phyloP scores from a whole-genome alignment of 805 yeast genomes.

The Candida orba region DNA sequence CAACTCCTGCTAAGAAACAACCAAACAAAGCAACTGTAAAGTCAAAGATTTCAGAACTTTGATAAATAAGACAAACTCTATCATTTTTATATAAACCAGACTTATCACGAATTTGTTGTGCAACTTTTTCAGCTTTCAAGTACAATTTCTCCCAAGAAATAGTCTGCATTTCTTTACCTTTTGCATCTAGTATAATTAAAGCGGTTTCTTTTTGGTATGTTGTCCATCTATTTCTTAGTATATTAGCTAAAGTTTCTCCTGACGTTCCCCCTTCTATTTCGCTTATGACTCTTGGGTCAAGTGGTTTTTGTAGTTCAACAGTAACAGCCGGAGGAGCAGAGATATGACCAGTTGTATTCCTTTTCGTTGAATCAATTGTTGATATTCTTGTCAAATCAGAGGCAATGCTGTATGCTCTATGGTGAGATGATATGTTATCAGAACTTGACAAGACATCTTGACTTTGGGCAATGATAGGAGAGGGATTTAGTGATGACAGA shows the following conservation, averaged over 20 bases:
- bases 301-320: conserved; percentile 31
- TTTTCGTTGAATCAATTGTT: conserved; percentile 23
- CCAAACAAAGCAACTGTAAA: conserved; percentile 84
- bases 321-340: conserved; percentile 27
- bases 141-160: conserved; percentile 90
- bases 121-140: conserved; percentile 77
- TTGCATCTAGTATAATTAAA: conserved; percentile 60
- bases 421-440: conserved; percentile 11
- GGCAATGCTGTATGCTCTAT: conserved; percentile 20
- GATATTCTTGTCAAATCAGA: conserved; percentile 23
- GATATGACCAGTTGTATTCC: conserved; percentile 14
- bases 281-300: conserved; percentile 50
- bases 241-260: conserved; percentile 60
- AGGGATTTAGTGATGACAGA: conserved; percentile 13
- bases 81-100: conserved; percentile 72
- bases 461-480: neutral
- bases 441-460: neutral
- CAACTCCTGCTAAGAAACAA: conserved; percentile 86
- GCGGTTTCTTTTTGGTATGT: conserved; percentile 64
- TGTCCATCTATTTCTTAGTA: conserved; percentile 66
- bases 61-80: conserved; percentile 77
- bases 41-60: conserved; percentile 76
- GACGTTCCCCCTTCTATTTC: conserved; percentile 32
- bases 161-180: conserved; percentile 70
- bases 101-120: conserved; percentile 71